Base-by-base conservation (phyloP, 805 yeast genomes). In the Ogataea trehalophila region DNA sequence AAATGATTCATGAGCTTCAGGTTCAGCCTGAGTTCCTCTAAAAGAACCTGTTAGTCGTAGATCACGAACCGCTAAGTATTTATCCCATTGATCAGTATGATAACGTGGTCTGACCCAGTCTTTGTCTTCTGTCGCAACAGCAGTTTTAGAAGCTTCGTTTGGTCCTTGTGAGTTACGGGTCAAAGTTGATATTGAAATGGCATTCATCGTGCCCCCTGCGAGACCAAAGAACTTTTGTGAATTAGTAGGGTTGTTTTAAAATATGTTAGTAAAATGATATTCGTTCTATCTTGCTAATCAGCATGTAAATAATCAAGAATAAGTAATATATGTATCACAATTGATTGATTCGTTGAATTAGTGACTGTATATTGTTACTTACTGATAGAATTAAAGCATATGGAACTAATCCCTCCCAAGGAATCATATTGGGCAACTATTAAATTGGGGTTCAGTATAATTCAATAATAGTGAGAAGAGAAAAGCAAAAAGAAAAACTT, bases 1-100 rank as follows among this genome's bases (percentile, higher is more conserved):
- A 75, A 88, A 87, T 33, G 74, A 76, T 51, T 84, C 91, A 36
- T 90, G 89, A 4, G 95, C 95, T 37, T 75, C 68, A 6, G 90
- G 77, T 39, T 72, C 76, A 53, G 79, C 81, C 43, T 75, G 64
- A 63, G 86, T 92, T 36, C 83, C 91, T 61, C 95, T 75, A 59
- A 70, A 73, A 38, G 75, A 73, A 23, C 95, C 95, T 11, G 95
- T 87, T 59, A 87, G 71, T 54, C 92, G 74, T 61, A 76, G 73
- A 66, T 87, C 96, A 60, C 96, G 75, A 54, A 83, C 84, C 68
- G 87, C 80, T 75, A 69, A 65, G 49, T 71, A 66, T 63, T 67
- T 64, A 56, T 79, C 83, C 75, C 79, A 79, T 54, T 72, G 73
- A 62, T 79, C 83, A 35, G 79, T 62, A 56, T 71, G 69, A 56